Percentiles rank a stretch among this genome's conserved stretches.
phyloP scores from a whole-genome alignment of 345 rosid species.

The Populus nigra region DNA sequence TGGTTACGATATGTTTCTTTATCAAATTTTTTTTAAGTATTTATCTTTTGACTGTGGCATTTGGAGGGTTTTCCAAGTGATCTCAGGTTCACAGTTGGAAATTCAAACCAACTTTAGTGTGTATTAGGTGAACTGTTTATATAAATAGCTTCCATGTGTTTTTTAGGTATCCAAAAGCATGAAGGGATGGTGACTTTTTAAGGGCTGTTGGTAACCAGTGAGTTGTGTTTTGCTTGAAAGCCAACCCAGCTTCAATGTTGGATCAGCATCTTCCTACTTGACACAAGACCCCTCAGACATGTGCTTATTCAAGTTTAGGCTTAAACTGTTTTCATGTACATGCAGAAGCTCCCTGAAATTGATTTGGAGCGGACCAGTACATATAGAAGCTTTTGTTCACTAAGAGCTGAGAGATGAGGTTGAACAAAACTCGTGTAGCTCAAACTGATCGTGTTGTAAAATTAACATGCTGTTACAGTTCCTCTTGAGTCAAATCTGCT shows the following conservation, averaged over 20 bases:
- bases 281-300: not conserved
- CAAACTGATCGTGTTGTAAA: not conserved
- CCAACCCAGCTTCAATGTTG: not conserved
- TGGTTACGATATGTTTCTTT: not conserved
- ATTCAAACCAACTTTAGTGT: not conserved
- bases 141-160: not conserved
- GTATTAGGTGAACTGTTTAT: not conserved
- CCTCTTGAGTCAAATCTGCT: not conserved
- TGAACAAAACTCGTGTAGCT: not conserved
- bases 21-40: not conserved
- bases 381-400: not conserved
- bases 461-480: not conserved
- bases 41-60: not conserved
- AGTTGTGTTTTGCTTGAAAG: not conserved
- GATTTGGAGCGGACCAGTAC: not conserved
- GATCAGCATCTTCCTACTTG: not conserved
- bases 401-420: not conserved
- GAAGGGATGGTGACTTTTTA: not conserved
- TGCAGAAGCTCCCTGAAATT: not conserved
- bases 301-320: not conserved
- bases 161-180: not conserved
- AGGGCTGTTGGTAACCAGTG: not conserved
- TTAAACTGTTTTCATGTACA: not conserved
- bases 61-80: not conserved
- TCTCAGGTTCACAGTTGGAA: not conserved